These are phyloP conservation scores for Thermothelomyces thermophilus DNA, from an alignment of 2,329 filamentous ascomycete genomes.

Conservation along the genomic window DNA sequence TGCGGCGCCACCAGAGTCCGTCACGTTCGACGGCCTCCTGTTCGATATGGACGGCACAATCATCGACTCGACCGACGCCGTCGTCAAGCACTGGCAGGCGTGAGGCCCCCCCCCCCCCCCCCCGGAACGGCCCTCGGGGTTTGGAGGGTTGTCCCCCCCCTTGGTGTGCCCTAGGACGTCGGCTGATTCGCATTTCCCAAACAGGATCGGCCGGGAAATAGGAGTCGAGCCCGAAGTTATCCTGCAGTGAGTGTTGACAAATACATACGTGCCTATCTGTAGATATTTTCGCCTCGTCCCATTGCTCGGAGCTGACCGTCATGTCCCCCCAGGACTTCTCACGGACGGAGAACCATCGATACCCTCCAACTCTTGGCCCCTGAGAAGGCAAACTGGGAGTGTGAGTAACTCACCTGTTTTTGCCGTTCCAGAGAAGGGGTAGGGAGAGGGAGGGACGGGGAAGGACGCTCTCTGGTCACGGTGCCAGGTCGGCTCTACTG, in stretches of 20 bases:
- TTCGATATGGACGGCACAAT: slow-evolving; percentile 81
- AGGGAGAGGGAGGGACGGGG: too few species aligned
- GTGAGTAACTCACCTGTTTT: slow-evolving; percentile 47
- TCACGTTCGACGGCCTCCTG: slow-evolving; percentile 51
- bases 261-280: neutral
- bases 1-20: slow-evolving; percentile 38
- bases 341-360: slow-evolving; percentile 86
- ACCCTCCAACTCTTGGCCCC: slow-evolving; percentile 71
- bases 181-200: too few species aligned
- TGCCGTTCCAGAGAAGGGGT: too few species aligned
- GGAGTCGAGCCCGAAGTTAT: slow-evolving; percentile 80
- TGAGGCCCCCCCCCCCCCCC: slow-evolving; percentile 36
- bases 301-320: too few species aligned
- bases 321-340: slow-evolving; percentile 53
- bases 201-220: slow-evolving; percentile 72
- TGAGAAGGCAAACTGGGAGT: slow-evolving; percentile 87
- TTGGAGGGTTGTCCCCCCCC: too few species aligned
- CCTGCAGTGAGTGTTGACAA: slow-evolving; percentile 45
- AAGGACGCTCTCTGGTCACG: too few species aligned
- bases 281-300: too few species aligned
- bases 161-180: too few species aligned
- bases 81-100: slow-evolving; percentile 71
- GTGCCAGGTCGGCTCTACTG: too few species aligned
- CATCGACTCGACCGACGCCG: slow-evolving; percentile 72
- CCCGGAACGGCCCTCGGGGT: too few species aligned